Evolutionary conservation across 805 yeast species (phyloP).

Genomic region (Komagataella ulmi): DNA sequence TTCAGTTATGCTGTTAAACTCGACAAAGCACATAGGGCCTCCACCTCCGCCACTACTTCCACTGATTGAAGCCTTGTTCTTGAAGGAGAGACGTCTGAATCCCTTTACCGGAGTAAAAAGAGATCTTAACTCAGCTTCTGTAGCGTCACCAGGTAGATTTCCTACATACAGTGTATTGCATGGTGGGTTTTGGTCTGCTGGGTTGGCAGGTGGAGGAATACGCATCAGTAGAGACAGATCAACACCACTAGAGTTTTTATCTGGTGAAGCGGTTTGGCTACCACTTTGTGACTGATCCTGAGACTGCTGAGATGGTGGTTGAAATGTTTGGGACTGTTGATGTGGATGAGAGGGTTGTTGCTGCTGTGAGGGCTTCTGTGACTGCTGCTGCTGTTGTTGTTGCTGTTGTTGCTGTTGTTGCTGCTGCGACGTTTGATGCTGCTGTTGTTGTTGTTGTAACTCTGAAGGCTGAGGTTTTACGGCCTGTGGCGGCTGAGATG

Average conservation of each 20-base stretch:
- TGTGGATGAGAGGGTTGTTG: constrained; percentile 3
- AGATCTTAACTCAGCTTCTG: constrained; percentile 82
- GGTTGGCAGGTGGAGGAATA: constrained; percentile 89
- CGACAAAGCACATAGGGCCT: constrained; percentile 99
- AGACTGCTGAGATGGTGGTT: constrained; percentile 7
- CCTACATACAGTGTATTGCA: constrained; percentile 97
- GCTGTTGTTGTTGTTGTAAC: constrained; percentile 7
- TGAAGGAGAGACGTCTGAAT: constrained; percentile 81
- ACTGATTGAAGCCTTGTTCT: constrained; percentile 39
- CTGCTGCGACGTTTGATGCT: constrained; percentile 4
- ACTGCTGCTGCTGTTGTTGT: constrained; percentile 7
- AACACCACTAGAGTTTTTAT: constrained; percentile 17
- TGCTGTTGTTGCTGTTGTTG: constrained; percentile 5
- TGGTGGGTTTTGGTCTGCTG: constrained; percentile 98
- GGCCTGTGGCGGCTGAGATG: constrained; percentile 3
- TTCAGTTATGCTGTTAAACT: constrained; percentile 88
- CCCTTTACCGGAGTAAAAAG: constrained; percentile 85
- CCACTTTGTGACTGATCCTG: constrained; percentile 9
- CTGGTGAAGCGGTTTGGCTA: constrained; percentile 7
- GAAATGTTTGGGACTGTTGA: constrained; percentile 2
- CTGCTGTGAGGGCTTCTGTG: neutral
- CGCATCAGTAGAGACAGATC: constrained; percentile 64
- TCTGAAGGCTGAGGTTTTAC: constrained; percentile 1
- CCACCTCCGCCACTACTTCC: constrained; percentile 9
- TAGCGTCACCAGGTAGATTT: constrained; percentile 92